These are phyloP conservation scores for Trebouxia sp. DNA, from an alignment of 139 green algal species.

Conservation along the genomic window DNA sequence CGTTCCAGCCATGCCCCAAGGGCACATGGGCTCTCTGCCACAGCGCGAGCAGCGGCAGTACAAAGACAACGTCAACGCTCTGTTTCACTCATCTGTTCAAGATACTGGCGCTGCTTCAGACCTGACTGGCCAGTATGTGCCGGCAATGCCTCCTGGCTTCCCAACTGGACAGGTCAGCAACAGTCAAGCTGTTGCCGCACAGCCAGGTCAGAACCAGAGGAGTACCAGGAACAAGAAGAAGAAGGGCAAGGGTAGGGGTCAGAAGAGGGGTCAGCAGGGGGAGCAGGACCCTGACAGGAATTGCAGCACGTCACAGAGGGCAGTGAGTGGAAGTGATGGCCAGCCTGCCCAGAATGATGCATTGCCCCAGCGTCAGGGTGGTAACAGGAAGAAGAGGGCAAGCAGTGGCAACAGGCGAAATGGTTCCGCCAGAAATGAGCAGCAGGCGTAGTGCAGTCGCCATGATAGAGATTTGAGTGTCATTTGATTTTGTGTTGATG, in stretches of 20 bases:
- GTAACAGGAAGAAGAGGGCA: no score
- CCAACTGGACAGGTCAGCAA: no score
- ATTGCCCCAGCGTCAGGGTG: no score
- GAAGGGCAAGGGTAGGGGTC: not conserved
- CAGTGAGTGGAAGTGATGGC: no score
- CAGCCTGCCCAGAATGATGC: no score
- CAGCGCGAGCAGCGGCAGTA: not conserved
- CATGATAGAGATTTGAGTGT: no score
- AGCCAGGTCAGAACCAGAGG: not conserved
- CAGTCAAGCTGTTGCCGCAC: not conserved
- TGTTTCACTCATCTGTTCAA: not conserved
- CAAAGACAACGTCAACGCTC: not conserved
- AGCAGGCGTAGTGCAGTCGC: no score
- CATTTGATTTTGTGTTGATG: no score
- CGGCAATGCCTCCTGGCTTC: not conserved
- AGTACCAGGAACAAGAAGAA: not conserved
- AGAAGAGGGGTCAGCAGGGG: not conserved
- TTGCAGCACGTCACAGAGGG: no score
- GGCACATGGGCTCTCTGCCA: not conserved
- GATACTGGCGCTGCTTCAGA: not conserved
- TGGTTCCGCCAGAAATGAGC: no score
- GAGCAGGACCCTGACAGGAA: no score
- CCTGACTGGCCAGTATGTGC: not conserved
- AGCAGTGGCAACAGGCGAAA: no score
- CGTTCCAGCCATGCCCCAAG: not conserved